A percentile compares a stretch with the other conserved stretches of the same genome.
Evolutionary conservation across 805 yeast genomes (phyloP).

Genomic region (Pichia gijzeniarum): DNA sequence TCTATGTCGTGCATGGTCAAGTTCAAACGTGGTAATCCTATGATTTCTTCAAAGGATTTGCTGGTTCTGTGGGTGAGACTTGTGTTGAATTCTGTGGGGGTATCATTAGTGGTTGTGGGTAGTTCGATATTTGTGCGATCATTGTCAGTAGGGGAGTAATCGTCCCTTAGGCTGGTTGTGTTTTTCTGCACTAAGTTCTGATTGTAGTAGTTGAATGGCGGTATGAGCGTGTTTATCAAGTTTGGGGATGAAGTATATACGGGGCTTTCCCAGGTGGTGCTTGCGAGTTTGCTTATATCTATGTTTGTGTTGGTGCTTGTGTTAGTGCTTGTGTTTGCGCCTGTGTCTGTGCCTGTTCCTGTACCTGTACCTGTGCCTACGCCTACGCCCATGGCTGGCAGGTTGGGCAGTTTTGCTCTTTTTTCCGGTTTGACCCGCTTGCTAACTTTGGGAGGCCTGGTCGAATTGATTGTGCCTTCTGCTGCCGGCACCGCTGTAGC

Average conservation of each 20-base stretch:
- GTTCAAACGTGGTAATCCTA: constrained; percentile 13
- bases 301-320: neutral
- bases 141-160: neutral
- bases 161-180: neutral
- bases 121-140: neutral
- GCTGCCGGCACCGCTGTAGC: too few relatives aligned
- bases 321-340: too few relatives aligned
- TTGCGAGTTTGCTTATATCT: too few relatives aligned
- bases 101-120: neutral
- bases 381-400: too few relatives aligned
- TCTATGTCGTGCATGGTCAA: constrained; percentile 20
- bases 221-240: neutral
- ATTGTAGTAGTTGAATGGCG: neutral
- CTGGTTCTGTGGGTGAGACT: neutral
- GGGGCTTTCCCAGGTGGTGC: too few relatives aligned
- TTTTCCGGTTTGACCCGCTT: too few relatives aligned
- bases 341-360: too few relatives aligned
- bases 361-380: too few relatives aligned
- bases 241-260: neutral
- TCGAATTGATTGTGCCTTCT: too few relatives aligned
- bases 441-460: too few relatives aligned
- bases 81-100: neutral
- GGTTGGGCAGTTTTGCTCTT: too few relatives aligned
- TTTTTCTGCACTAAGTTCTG: neutral
- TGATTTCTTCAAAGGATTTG: constrained; percentile 8